Conservation (phyloP, 2,329 filamentous ascomycete species). For the Capronia epimyces region DNA sequence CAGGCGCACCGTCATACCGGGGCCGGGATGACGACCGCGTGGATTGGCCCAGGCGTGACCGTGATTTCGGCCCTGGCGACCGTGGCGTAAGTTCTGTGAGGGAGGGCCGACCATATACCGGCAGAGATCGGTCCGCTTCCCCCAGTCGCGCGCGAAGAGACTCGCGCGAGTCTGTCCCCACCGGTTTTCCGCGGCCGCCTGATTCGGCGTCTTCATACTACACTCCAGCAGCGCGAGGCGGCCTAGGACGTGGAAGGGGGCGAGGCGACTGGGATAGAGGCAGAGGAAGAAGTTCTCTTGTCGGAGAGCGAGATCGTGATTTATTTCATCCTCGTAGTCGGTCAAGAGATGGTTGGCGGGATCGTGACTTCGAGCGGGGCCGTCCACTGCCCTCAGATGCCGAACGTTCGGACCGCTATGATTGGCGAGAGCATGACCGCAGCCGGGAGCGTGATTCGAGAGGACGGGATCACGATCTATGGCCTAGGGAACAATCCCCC, state of each 20-base stretch:
- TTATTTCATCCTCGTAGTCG: conserved; percentile 41
- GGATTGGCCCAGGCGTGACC: conserved; percentile 44
- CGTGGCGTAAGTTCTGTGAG: conserved; percentile 30
- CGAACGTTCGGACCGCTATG: conserved; percentile 28
- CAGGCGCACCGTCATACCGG: conserved; percentile 38
- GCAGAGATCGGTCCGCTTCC: conserved; percentile 43
- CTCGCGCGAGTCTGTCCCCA: conserved; percentile 41
- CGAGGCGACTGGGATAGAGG: conserved; percentile 33
- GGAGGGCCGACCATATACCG: conserved; percentile 41
- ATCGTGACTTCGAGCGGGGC: conserved; percentile 39
- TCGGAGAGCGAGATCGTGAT: conserved; percentile 43
- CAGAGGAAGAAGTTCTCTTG: conserved; percentile 37
- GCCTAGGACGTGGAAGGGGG: conserved; percentile 40
- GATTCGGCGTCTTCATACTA: conserved; percentile 36
- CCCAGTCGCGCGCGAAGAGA: conserved; percentile 41
- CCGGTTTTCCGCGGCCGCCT: conserved; percentile 34
- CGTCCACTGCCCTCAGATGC: conserved; percentile 34
- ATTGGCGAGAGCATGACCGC: conserved; percentile 36
- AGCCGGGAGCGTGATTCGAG: conserved; percentile 32
- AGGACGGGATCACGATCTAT: conserved; percentile 29
- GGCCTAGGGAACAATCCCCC: conserved; percentile 40
- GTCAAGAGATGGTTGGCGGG: conserved; percentile 42
- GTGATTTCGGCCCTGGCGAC: conserved; percentile 43
- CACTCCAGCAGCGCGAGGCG: conserved; percentile 35
- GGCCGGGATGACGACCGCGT: conserved; percentile 36